Percentiles rank a stretch among this genome's conserved stretches.
Conservation (phyloP, 768 basidiomycete genomes). For the Melanogaster broomeanus region DNA sequence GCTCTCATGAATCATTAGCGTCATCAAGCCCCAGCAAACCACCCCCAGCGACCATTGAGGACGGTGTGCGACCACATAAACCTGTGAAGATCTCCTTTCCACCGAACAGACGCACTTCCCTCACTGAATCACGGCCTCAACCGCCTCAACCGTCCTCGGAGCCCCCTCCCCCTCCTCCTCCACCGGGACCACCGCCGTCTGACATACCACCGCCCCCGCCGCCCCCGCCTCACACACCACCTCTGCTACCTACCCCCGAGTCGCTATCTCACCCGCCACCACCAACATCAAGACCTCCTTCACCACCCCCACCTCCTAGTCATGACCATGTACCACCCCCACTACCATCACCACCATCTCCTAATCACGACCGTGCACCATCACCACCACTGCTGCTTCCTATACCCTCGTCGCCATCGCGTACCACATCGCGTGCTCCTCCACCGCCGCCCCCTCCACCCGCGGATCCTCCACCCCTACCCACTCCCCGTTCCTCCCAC, state of each 20-base stretch:
- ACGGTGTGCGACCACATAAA: conserved; percentile 32
- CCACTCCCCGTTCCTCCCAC: conserved; percentile 25
- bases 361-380: conserved; percentile 11
- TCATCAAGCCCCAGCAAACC: conserved; percentile 17
- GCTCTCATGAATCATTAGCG: conserved; percentile 13
- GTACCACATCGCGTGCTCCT: conserved; percentile 25
- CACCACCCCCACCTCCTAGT: conserved; percentile 17
- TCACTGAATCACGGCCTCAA: conserved; percentile 26
- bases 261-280: conserved; percentile 29
- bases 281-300: conserved; percentile 27
- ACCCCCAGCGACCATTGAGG: conserved; percentile 24
- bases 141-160: conserved; percentile 41
- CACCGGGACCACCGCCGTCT: conserved; percentile 31
- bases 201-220: conserved; percentile 26
- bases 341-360: conserved; percentile 19
- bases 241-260: conserved; percentile 28
- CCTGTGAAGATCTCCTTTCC: conserved; percentile 35
- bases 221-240: conserved; percentile 31
- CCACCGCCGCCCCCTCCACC: conserved; percentile 29
- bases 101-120: conserved; percentile 29
- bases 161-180: conserved; percentile 39
- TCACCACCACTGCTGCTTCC: conserved; percentile 25
- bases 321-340: conserved; percentile 20
- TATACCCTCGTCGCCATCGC: conserved; percentile 25
- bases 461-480: conserved; percentile 15